Evolutionary conservation across 768 basidiomycete genomes (phyloP), one percentile per base, ranked within the genome.

Genomic region (Auriculariales sp.): DNA sequence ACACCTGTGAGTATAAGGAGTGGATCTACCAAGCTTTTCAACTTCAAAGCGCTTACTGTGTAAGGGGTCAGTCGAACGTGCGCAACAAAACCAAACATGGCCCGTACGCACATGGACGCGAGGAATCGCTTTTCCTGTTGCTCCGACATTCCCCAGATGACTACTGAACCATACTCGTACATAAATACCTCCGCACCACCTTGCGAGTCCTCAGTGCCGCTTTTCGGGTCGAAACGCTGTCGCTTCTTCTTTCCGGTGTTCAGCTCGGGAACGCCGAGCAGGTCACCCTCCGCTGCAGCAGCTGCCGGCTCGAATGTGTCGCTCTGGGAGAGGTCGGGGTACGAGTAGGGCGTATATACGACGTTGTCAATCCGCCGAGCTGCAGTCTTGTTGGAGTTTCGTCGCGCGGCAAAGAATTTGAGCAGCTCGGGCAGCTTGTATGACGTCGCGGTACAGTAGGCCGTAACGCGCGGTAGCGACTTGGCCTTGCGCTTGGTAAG

Each of bases 81-180:
- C 17, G 17, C 25, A n/a, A 14, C 45, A n/a, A 4, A 17, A 39
- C 14, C n/a, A 17, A 34, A 42, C 34, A 48, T 46, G 15, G 5
- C 19, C n/a, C 3, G 46, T 27, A 70, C 87, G 65, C 59, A 93
- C 93, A 97, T 75, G 19, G 91, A 92, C 25, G 84, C 79, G 53
- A 97, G 66, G 58, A 97, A 91, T 7, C 91, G 73, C 62, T 77
- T 85, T 68, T 97, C 93, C 59, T 95, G 88, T 4, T 78, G 70
- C 61, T 95, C 90, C 32, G 87, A 83, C 92, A 97, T 95, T 24
- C 93, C 93, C 93, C 93, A 97, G 47, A 94, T 87, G 24, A 97
- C 93, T 25, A 94, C 86, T 0, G 89, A 92, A 11, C 93, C 93
- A 61, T 94, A 95, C 54, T 83, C 77, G 64, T 95, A 97, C 55